Evolutionary conservation across 1,284 basidiomycete genomes (phyloP).

Genomic region (Tilletiaria anomala): DNA sequence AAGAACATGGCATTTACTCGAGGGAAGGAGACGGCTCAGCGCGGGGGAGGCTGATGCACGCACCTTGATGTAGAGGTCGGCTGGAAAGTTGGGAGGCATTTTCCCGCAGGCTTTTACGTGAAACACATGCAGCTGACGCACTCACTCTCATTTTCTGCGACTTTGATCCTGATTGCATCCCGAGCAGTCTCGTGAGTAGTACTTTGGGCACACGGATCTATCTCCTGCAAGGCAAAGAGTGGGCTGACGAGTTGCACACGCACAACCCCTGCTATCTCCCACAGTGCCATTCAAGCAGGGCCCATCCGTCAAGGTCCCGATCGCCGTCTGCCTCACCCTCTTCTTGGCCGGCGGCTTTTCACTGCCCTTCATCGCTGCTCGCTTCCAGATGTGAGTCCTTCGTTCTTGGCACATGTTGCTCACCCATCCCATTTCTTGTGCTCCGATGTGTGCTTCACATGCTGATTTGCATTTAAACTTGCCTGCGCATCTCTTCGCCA

Average conservation of each 20-base stretch:
- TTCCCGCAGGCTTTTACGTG: too few relatives aligned
- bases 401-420: too few relatives aligned
- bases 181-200: conserved; percentile 10
- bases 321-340: conserved; percentile 21
- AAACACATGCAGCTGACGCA: neutral
- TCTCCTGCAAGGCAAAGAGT: neutral
- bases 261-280: neutral
- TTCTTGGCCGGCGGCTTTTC: conserved; percentile 30
- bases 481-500: too few relatives aligned
- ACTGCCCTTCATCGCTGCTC: conserved; percentile 29
- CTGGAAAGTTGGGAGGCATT: too few relatives aligned
- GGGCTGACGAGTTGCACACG: neutral
- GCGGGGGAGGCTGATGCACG: too few relatives aligned
- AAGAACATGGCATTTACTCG: too few relatives aligned
- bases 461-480: too few relatives aligned
- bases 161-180: neutral
- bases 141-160: neutral
- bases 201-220: neutral
- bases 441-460: too few relatives aligned
- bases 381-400: conserved; percentile 34
- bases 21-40: too few relatives aligned
- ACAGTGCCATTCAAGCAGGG: conserved; percentile 34
- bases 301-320: conserved; percentile 24
- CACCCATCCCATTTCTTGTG: too few relatives aligned
- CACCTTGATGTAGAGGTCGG: too few relatives aligned